phyloP scores from a whole-genome alignment of 129 eudicot species.

The Centrapalus pauciflorus region DNA sequence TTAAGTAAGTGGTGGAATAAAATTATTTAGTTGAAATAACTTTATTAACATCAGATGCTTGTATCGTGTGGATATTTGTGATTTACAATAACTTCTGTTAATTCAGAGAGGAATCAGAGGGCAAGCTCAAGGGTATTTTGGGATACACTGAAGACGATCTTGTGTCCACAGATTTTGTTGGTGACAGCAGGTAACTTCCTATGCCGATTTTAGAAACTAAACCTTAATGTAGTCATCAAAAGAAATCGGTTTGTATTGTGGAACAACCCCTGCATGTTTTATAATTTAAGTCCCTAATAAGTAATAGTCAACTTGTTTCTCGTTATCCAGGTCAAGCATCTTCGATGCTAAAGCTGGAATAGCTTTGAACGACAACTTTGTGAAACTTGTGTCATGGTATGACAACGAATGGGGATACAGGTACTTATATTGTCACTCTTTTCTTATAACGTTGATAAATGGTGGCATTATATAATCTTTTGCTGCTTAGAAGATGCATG shows the following conservation, averaged over 20 bases:
- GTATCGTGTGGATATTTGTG: background rate
- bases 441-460: background rate
- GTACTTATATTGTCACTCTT: conserved; percentile 18
- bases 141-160: conserved; percentile 84
- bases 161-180: conserved; percentile 79
- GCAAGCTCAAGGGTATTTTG: conserved; percentile 58
- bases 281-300: background rate
- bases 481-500: background rate
- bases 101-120: conserved; percentile 71
- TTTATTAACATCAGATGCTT: background rate
- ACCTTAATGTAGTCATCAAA: too few relatives aligned
- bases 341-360: conserved; percentile 92
- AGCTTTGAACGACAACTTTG: conserved; percentile 69
- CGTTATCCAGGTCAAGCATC: conserved; percentile 60
- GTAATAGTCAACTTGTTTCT: background rate
- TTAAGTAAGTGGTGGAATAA: conserved; percentile 43
- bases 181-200: conserved; percentile 63
- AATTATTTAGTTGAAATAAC: background rate
- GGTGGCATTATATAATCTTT: background rate
- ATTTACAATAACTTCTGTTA: background rate
- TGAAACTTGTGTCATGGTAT: conserved; percentile 76
- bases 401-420: conserved; percentile 92
- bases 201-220: background rate
- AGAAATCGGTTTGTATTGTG: too few relatives aligned
- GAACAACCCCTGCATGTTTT: too few relatives aligned